A percentile compares a stretch with the other conserved stretches of the same genome.
Conservation (phyloP, 2,329 filamentous ascomycete species). For the Monosporascus ibericus region DNA sequence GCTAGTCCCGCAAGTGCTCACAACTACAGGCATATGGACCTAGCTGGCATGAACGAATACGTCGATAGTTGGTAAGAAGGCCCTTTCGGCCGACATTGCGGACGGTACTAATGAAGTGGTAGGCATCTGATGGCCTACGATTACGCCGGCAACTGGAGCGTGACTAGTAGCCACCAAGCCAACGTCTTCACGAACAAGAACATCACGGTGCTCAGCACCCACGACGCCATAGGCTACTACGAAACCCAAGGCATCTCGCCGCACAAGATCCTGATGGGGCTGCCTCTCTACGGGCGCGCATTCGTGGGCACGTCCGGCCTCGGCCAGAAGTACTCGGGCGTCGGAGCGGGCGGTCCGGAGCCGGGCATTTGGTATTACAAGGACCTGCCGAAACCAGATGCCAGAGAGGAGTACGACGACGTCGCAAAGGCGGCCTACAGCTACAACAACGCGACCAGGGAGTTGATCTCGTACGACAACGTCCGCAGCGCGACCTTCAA, state of each 20-base stretch:
- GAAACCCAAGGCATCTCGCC: constrained; percentile 49
- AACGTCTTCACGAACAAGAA: constrained; percentile 55
- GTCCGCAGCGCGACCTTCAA: constrained; percentile 54
- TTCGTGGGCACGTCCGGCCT: constrained; percentile 64
- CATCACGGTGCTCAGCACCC: constrained; percentile 66
- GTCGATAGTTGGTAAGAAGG: constrained; percentile 46
- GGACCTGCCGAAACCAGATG: constrained; percentile 56
- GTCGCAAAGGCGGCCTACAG: constrained; percentile 60
- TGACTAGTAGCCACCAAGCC: constrained; percentile 58
- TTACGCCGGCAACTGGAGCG: constrained; percentile 63
- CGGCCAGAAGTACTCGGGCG: constrained; percentile 56
- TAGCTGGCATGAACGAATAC: constrained; percentile 48
- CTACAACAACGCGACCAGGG: constrained; percentile 52
- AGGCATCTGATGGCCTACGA: constrained; percentile 61
- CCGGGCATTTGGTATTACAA: constrained; percentile 59
- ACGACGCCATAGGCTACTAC: constrained; percentile 60
- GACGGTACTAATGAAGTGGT: not conserved
- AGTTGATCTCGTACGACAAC: constrained; percentile 68
- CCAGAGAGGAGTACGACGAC: constrained; percentile 50
- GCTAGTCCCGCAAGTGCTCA: constrained; percentile 41
- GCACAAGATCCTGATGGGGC: constrained; percentile 65
- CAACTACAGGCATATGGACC: constrained; percentile 44
- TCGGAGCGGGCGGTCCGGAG: constrained; percentile 54
- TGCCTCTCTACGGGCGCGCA: constrained; percentile 72
- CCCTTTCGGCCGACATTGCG: not conserved